Evolutionary conservation across 225 moss, liverwort and hornwort genomes (phyloP).

Genomic region (Antitrichia curtipendula): DNA sequence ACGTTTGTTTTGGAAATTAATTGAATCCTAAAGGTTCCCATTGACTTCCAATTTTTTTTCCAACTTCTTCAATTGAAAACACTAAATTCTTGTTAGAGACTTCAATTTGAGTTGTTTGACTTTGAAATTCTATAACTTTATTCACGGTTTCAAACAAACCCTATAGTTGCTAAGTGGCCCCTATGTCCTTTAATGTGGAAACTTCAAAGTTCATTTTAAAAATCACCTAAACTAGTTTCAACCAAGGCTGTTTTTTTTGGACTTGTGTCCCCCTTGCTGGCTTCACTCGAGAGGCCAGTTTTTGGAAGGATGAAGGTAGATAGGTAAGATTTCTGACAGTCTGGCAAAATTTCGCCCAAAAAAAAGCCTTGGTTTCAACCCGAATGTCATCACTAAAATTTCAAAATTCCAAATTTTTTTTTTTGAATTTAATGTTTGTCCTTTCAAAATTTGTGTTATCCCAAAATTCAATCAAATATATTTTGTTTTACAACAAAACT

Average conservation of each 20-base stretch:
- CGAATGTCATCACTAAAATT: background rate
- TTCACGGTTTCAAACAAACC: background rate
- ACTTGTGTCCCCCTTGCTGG: too few species aligned
- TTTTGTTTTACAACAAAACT: background rate
- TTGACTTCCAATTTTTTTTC: background rate
- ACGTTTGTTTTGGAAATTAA: too few species aligned
- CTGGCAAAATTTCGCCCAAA: too few species aligned
- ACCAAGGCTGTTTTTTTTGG: too few species aligned
- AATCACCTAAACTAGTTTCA: rapidly evolving
- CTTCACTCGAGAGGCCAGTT: too few species aligned
- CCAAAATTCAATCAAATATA: background rate
- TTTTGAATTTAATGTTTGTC: background rate
- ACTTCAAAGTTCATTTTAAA: rapidly evolving
- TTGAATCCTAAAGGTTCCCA: too few species aligned
- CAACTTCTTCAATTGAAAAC: background rate
- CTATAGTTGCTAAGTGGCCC: background rate
- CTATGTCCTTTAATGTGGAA: background rate
- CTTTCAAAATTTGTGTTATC: too few species aligned
- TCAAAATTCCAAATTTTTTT: background rate
- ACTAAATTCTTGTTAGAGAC: rapidly evolving
- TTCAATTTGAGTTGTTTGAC: background rate
- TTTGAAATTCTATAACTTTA: background rate
- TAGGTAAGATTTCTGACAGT: too few species aligned
- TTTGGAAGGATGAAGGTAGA: too few species aligned
- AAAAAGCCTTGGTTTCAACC: too few species aligned